These are phyloP conservation scores for Lepidium sativum DNA, from an alignment of 345 rosid species.

Conservation along the genomic window DNA sequence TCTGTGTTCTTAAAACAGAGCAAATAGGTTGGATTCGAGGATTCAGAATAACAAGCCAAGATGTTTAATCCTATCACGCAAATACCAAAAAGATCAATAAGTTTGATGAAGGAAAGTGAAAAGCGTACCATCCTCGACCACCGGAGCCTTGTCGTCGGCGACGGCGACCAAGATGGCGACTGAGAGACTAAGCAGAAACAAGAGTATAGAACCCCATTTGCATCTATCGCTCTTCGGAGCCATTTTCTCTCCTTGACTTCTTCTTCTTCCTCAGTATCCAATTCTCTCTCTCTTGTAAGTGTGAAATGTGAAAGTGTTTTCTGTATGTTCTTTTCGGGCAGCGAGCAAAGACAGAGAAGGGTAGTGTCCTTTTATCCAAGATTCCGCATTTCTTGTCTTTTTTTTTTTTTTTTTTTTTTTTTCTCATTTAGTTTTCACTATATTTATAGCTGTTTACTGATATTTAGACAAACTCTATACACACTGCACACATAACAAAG, in stretches of 20 bases:
- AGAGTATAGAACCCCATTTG: slow-evolving; percentile 35
- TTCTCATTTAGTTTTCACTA: slow-evolving; percentile 19
- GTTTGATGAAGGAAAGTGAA: neutral
- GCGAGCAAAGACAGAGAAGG: slow-evolving; percentile 22
- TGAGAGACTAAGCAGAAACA: slow-evolving; percentile 31
- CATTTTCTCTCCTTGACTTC: slow-evolving; percentile 26
- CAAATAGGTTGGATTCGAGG: neutral
- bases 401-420: neutral
- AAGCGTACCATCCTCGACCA: slow-evolving; percentile 61
- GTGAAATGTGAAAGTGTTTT: slow-evolving; percentile 23
- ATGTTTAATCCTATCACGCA: neutral
- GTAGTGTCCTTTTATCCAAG: slow-evolving; percentile 43
- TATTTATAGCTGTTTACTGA: slow-evolving; percentile 20
- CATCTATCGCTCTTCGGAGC: slow-evolving; percentile 16
- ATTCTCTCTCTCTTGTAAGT: slow-evolving; percentile 6
- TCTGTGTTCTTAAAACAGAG: neutral
- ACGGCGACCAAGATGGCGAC: too few species aligned
- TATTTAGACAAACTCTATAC: slow-evolving; percentile 18
- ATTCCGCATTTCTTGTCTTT: slow-evolving; percentile 29
- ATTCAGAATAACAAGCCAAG: slow-evolving; percentile 26
- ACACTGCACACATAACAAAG: slow-evolving; percentile 24
- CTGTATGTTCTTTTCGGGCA: slow-evolving; percentile 25
- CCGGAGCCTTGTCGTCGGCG: slow-evolving; percentile 30
- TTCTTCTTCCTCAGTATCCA: slow-evolving; percentile 1
- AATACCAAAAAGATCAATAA: neutral